Conservation (phyloP, 2,329 filamentous ascomycete genomes). For the Penicillium crustosum region DNA sequence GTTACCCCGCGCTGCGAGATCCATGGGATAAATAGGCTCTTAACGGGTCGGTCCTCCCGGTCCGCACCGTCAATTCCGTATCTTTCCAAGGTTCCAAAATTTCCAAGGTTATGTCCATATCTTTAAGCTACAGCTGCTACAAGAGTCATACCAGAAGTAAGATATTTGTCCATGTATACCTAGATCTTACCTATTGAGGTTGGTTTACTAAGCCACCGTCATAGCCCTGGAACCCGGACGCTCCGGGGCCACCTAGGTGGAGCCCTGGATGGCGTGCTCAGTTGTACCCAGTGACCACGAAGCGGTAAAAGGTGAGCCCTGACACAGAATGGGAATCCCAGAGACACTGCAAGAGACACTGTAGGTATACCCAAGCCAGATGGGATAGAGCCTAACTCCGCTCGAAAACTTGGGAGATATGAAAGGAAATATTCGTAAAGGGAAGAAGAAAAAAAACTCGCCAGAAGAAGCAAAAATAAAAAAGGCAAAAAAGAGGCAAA, state of each 20-base stretch:
- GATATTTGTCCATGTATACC: not conserved
- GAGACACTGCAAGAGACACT: not conserved
- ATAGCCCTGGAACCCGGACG: not conserved
- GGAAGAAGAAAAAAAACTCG: not conserved
- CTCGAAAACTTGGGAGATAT: not conserved
- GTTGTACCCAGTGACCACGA: not conserved
- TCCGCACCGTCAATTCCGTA: not conserved
- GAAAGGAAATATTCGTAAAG: not conserved
- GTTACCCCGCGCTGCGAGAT: not conserved
- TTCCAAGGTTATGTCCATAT: not conserved
- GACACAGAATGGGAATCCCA: not conserved
- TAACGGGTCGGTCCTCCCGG: not conserved
- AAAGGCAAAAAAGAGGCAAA: not conserved
- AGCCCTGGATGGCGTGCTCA: not conserved
- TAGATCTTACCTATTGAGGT: not conserved
- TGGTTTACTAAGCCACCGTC: not conserved
- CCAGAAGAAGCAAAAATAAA: not conserved
- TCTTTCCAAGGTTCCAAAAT: not conserved
- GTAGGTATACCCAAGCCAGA: not conserved
- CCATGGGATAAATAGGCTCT: not conserved
- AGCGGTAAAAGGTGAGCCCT: not conserved
- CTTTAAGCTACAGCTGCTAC: not conserved
- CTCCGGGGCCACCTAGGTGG: not conserved
- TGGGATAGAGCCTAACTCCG: not conserved
- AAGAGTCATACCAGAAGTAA: not conserved